These are phyloP conservation scores for Groenewaldozyma tartarivorans DNA, from an alignment of 805 yeast genomes.

Conservation along the genomic window DNA sequence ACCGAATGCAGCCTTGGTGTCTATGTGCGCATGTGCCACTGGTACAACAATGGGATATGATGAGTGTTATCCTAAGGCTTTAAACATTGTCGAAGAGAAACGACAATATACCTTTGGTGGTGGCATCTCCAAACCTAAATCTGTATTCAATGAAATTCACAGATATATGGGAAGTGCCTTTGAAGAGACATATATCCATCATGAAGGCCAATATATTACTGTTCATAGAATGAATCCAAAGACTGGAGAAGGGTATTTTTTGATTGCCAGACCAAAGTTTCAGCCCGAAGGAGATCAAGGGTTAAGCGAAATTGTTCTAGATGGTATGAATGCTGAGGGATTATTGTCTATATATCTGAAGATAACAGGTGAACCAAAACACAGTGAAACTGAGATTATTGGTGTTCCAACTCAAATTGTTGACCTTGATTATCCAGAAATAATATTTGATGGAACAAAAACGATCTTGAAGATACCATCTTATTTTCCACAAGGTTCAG, in stretches of 20 bases:
- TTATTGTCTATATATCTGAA: constrained; percentile 52
- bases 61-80: constrained; percentile 74
- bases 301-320: constrained; percentile 24
- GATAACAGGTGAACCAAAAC: constrained; percentile 42
- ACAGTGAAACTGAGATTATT: constrained; percentile 29
- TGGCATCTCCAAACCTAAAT: constrained; percentile 75
- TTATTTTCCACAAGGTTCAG: constrained; percentile 80
- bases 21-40: constrained; percentile 85
- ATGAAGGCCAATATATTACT: constrained; percentile 85
- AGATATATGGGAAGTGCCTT: constrained; percentile 40
- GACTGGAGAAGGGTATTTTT: constrained; percentile 80
- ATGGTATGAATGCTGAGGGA: constrained; percentile 31
- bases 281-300: constrained; percentile 28
- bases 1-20: constrained; percentile 90
- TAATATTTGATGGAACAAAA: constrained; percentile 39
- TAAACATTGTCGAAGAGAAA: constrained; percentile 72
- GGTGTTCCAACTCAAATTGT: constrained; percentile 60
- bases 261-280: constrained; percentile 83
- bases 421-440: constrained; percentile 40
- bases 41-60: constrained; percentile 94
- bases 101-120: constrained; percentile 44
- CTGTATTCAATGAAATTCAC: constrained; percentile 27
- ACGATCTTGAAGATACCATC: constrained; percentile 28
- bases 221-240: constrained; percentile 77
- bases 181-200: constrained; percentile 90